These are phyloP conservation scores for Phanerochaete sordida DNA, from an alignment of 768 basidiomycete species.

Conservation along the genomic window DNA sequence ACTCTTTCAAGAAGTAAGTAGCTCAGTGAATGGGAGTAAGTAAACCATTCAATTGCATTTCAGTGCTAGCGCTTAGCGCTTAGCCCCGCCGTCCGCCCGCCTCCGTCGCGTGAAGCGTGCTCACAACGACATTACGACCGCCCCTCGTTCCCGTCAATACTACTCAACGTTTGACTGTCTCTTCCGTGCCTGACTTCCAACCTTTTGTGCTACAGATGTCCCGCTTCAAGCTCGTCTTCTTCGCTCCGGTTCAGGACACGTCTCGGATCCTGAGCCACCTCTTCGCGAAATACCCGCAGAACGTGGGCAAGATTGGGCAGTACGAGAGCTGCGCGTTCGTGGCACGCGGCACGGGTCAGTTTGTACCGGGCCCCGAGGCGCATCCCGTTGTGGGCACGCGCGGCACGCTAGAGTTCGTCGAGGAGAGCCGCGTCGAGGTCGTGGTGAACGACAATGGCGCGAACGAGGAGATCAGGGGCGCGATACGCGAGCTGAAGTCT, in stretches of 20 bases:
- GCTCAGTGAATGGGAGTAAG: too few species aligned
- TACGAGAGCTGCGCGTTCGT: slow-evolving; percentile 56
- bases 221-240: slow-evolving; percentile 53
- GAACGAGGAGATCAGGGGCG: slow-evolving; percentile 34
- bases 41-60: too few species aligned
- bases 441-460: slow-evolving; percentile 38
- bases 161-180: background rate
- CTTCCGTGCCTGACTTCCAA: background rate
- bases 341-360: slow-evolving; percentile 50
- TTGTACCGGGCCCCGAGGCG: slow-evolving; percentile 38
- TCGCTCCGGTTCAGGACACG: slow-evolving; percentile 41
- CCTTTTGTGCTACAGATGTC: slow-evolving; percentile 9
- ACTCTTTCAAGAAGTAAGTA: too few species aligned
- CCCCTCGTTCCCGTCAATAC: too few species aligned
- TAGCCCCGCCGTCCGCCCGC: too few species aligned
- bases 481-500: slow-evolving; percentile 43
- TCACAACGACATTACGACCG: too few species aligned
- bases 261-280: slow-evolving; percentile 38
- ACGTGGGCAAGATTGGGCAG: slow-evolving; percentile 48
- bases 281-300: slow-evolving; percentile 41
- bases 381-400: slow-evolving; percentile 41
- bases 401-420: slow-evolving; percentile 43
- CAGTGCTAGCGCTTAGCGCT: too few species aligned
- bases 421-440: slow-evolving; percentile 53
- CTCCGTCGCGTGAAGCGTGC: too few species aligned